Evolutionary conservation across 2,329 filamentous ascomycete genomes (phyloP).

Genomic region (Colletotrichum sp.): DNA sequence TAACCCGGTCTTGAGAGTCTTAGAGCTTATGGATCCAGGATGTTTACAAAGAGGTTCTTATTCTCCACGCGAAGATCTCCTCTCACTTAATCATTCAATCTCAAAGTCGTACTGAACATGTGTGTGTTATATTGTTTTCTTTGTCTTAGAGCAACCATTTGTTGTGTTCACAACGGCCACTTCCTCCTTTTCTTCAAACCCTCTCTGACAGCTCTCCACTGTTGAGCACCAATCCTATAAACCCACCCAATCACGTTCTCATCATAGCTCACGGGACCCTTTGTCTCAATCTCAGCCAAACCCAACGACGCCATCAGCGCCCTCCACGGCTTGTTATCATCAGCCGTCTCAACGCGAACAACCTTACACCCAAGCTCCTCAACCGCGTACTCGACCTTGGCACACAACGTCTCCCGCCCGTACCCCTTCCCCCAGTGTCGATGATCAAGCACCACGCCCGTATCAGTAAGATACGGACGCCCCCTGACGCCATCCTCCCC

Average conservation of each 20-base stretch:
- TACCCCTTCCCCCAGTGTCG: constrained; percentile 24
- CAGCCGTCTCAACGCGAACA: constrained; percentile 25
- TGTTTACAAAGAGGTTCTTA: no score
- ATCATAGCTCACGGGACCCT: constrained; percentile 5
- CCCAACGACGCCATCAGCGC: constrained; percentile 16
- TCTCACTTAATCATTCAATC: not conserved
- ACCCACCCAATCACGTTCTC: not conserved
- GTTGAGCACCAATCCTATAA: not conserved
- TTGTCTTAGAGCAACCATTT: not conserved
- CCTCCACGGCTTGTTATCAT: constrained; percentile 16
- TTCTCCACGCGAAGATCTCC: no score
- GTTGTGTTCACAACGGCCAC: not conserved
- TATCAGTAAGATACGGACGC: constrained; percentile 17
- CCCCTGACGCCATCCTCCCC: not conserved
- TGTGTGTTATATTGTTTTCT: not conserved
- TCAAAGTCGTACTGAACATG: not conserved
- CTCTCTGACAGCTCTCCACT: not conserved
- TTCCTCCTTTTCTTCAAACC: not conserved
- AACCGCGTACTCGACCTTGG: constrained; percentile 26
- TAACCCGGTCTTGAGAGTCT: not conserved
- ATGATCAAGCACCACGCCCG: constrained; percentile 27
- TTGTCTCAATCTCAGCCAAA: constrained; percentile 1
- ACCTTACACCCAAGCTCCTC: constrained; percentile 17
- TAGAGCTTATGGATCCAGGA: not conserved
- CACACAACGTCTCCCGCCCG: constrained; percentile 25